These are phyloP conservation scores for Dissoconium aciculare DNA, from an alignment of 2,329 filamentous ascomycete species.

Conservation along the genomic window DNA sequence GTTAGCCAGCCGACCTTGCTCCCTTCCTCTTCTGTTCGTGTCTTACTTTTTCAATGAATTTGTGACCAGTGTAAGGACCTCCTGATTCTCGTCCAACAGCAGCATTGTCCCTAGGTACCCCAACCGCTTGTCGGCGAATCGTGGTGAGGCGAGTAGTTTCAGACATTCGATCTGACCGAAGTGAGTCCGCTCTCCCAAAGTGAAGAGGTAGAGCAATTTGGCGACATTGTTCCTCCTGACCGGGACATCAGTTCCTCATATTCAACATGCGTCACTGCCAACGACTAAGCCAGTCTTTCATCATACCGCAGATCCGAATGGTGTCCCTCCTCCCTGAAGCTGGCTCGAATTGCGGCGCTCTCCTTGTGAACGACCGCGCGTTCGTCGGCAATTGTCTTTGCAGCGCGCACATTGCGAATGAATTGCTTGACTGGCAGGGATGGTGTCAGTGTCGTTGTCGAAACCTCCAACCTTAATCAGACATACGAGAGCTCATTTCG, in stretches of 20 bases:
- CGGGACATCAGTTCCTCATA: no score
- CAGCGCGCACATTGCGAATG: conserved; percentile 95
- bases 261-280: no score
- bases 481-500: conserved; percentile 11
- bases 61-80: conserved; percentile 90
- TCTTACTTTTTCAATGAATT: conserved; percentile 92
- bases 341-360: conserved; percentile 91
- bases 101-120: conserved; percentile 95
- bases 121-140: conserved; percentile 92
- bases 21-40: neutral
- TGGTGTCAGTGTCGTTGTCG: conserved; percentile 3
- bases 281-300: conserved; percentile 4
- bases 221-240: conserved; percentile 96
- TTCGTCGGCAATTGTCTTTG: conserved; percentile 98
- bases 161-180: conserved; percentile 99
- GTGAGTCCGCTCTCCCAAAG: conserved; percentile 88
- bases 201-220: conserved; percentile 96
- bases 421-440: conserved; percentile 77
- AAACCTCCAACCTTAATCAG: neutral
- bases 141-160: conserved; percentile 88
- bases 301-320: conserved; percentile 77
- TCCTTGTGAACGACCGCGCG: conserved; percentile 97
- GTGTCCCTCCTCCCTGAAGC: conserved; percentile 91
- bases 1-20: neutral
- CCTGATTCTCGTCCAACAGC: conserved; percentile 92